Evolutionary conservation across 1,139 yeast species (phyloP), one percentile per base, ranked within the genome.

Genomic region (Eremothecium cymbalariae): DNA sequence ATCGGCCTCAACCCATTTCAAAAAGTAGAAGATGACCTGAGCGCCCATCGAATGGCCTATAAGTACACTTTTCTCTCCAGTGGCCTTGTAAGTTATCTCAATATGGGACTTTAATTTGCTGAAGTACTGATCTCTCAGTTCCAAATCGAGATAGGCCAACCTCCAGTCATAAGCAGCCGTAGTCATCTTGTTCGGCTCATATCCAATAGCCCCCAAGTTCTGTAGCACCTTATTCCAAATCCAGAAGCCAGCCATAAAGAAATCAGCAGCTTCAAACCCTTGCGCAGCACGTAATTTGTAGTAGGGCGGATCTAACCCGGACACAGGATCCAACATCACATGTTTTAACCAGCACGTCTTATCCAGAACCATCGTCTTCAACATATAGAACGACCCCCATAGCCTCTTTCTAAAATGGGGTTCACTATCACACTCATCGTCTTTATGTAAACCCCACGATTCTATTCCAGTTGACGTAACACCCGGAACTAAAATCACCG

Each of bases 361-460:
- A 51, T 90, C 96, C 37, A 88, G 64, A 22, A 90, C 68, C 97
- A 90, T 90, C 2, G 95, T 78, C 45, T 84, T 68, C 39, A 90
- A 64, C 98, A 90, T 90, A 56, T 83, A 86, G 65, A 88, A 88
- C 1, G 95, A 83, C 0, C 98, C 98, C 98, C 98, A 90, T 38
- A 90, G 59, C 43, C 97, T 66, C 54, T 86, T 88, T 33, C 98
- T 68, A 62, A 88, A 90, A 57, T 88, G 94, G 16, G 77, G 70
- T 39, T 77, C 74, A 24, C 86, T 72, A 2, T 95, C 94, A 56
- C 98, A 90, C 8, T 81, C 94, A 2, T 66, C 71, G 6, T 77
- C 67, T 6, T 82, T 84, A 25, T 66, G 69, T 1, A 84, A 65
- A 0, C 94, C 81, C 98, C 98, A 90, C 30, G 90, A 78, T 57